Conservation (phyloP, 352 stramenopile species). For the Pythium scleroteichum region DNA sequence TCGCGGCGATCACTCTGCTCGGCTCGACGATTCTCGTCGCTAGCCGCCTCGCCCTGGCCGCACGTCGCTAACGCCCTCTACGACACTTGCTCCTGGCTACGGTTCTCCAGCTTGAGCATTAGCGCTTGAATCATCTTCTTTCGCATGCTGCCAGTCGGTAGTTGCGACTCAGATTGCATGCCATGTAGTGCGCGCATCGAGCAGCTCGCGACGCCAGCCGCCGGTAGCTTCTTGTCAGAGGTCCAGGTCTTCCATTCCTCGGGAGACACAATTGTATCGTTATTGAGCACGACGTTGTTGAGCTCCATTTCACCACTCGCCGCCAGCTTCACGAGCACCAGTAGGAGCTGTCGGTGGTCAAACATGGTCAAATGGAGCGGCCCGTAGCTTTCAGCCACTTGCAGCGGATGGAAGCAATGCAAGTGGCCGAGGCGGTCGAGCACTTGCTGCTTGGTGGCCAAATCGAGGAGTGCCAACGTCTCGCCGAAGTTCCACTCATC, state of each 20-base stretch:
- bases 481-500: constrained; percentile 74
- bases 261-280: constrained; percentile 33
- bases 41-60: not conserved
- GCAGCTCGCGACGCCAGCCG: constrained; percentile 44
- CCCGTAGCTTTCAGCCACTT: constrained; percentile 55
- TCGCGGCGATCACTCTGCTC: too few relatives aligned
- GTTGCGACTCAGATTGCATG: constrained; percentile 51
- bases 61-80: not conserved
- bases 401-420: constrained; percentile 65
- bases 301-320: constrained; percentile 46
- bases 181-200: constrained; percentile 42
- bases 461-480: constrained; percentile 62
- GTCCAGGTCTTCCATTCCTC: constrained; percentile 65
- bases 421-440: constrained; percentile 61
- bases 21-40: not conserved
- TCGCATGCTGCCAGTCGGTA: constrained; percentile 45
- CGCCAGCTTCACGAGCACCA: constrained; percentile 57
- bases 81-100: constrained; percentile 35
- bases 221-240: constrained; percentile 53
- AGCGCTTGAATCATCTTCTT: constrained; percentile 64
- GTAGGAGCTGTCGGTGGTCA: constrained; percentile 57
- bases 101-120: constrained; percentile 61
- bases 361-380: constrained; percentile 45
- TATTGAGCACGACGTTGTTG: constrained; percentile 47
- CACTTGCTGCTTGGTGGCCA: constrained; percentile 64